Conservation (phyloP, 202 grass and related monocot species). For the Saccharum hybrid region DNA sequence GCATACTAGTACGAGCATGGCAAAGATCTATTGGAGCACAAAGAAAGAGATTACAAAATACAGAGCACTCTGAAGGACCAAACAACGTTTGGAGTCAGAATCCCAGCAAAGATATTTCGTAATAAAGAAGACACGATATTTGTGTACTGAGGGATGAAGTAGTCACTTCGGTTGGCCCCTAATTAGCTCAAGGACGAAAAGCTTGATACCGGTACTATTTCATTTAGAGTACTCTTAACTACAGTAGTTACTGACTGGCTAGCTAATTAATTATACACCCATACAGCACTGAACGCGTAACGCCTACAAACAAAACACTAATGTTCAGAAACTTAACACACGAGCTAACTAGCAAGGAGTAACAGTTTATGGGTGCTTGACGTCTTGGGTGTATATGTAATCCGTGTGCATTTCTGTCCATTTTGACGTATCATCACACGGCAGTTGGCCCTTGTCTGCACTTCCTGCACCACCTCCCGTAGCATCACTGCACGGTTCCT, state of each 20-base stretch:
- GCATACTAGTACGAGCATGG: no score
- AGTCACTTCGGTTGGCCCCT: no score
- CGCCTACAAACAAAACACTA: background rate
- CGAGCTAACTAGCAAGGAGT: background rate
- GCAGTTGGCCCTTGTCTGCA: background rate
- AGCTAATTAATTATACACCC: constrained; percentile 16
- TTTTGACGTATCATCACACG: constrained; percentile 28
- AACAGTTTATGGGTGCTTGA: constrained; percentile 42
- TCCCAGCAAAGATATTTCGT: no score
- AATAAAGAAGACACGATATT: no score
- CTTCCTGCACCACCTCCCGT: background rate
- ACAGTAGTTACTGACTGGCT: background rate
- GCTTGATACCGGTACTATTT: background rate
- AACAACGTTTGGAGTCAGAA: no score
- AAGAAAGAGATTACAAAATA: no score
- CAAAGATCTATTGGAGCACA: no score
- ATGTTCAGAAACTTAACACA: background rate
- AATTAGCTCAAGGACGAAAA: background rate
- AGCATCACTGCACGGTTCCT: constrained; percentile 31
- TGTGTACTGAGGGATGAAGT: no score
- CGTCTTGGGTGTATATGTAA: constrained; percentile 67
- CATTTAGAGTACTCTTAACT: background rate
- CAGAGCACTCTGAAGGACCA: no score
- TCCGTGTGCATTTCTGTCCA: constrained; percentile 63
- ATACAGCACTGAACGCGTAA: background rate